Base-by-base conservation (phyloP, 106 monocot genomes). In the Gastrodia elata region DNA sequence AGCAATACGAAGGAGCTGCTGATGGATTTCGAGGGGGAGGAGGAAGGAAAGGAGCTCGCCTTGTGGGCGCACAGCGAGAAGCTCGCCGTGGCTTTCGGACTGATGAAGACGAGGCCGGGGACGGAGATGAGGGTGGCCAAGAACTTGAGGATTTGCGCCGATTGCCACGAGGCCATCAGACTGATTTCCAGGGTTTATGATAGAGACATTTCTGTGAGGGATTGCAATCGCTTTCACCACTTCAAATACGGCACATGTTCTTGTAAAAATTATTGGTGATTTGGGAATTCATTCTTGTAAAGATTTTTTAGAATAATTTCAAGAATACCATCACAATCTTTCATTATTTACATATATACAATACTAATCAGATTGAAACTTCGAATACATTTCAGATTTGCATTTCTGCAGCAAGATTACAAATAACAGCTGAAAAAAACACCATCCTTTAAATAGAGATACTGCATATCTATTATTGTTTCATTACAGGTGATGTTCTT, bases 121-220 rank as follows among this genome's bases (percentile, higher is more conserved):
- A 65, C 65, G 46, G 64, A 73, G 73, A 61, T 65, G 18, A 72
- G 73, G 25, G 65, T 79, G 65, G 65, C 46, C 64, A 78, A 78
- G 78, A 78, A 78, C 30, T 36, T 78, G 24, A 56, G 78, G 38
- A 42, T 74, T 0, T 80, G 80, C 46, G 68, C 18, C 32, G 80
- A 80, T 20, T 80, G 80, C 68, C 80, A 80, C 26, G 70, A 24
- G 38, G 80, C 74, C 27, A 75, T 71, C 22, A 74, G 73, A 57
- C 35, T 75, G 9, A 20, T 80, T n/a, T 80, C 80, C 13, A 56
- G 68, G 79, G 74, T 79, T 28, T 77, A 71, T 38, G 26, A 16
- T 6, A 71, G 71, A 34, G 61, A 65, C 43, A 67, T 72, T 32
- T 30, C 65, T 8, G 71, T 73, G 32, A 72, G 78, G 52, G 79